These are phyloP conservation scores for Aureobasidium sp. DNA, from an alignment of 2,329 filamentous ascomycete species.

Conservation along the genomic window DNA sequence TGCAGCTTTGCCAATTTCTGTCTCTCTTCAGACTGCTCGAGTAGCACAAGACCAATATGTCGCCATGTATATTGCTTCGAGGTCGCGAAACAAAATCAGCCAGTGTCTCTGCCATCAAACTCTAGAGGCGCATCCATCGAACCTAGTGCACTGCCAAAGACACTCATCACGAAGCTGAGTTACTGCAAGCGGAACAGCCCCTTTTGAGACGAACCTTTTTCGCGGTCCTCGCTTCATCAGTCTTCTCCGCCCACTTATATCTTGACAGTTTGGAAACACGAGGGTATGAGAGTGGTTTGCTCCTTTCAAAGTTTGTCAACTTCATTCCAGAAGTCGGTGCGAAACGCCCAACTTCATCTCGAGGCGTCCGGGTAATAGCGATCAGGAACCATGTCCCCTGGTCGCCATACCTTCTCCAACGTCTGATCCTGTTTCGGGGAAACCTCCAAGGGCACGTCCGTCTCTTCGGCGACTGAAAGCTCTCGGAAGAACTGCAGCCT, in stretches of 20 bases:
- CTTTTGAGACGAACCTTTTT: neutral
- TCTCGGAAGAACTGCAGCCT: slow-evolving; percentile 9
- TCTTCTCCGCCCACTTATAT: neutral
- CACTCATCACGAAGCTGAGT: neutral
- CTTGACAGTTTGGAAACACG: neutral
- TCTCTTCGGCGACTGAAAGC: slow-evolving; percentile 9
- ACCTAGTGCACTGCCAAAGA: neutral
- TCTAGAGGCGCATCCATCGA: neutral
- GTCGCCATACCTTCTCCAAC: neutral
- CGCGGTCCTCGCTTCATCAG: neutral
- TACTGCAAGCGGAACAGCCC: neutral
- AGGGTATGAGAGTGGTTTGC: neutral
- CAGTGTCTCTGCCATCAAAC: too few species aligned
- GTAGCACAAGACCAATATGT: too few species aligned
- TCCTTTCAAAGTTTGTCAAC: neutral
- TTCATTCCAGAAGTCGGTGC: neutral
- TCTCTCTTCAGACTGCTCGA: too few species aligned
- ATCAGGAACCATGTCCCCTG: neutral
- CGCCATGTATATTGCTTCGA: neutral
- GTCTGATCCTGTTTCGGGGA: neutral
- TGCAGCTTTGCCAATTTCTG: neutral
- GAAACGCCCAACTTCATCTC: neutral
- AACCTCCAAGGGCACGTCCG: slow-evolving; percentile 3
- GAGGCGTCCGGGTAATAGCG: slow-evolving; percentile 1
- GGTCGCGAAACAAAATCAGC: neutral